These are phyloP conservation scores for Phytomonas francai DNA, from an alignment of 208 protist genomes.

Conservation along the genomic window DNA sequence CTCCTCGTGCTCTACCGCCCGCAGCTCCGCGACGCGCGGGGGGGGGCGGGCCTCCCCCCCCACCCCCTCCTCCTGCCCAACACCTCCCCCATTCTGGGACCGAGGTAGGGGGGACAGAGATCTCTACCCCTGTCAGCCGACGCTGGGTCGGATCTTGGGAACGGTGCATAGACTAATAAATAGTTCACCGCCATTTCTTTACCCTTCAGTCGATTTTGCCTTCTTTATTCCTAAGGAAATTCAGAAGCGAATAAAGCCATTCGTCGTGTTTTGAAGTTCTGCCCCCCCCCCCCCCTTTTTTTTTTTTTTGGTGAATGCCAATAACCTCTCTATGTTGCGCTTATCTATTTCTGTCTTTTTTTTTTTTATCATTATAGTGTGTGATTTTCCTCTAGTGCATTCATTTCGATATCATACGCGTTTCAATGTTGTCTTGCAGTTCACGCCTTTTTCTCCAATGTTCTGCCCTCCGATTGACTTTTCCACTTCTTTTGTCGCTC, in stretches of 20 bases:
- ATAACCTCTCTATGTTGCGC: not conserved
- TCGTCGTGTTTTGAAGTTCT: not conserved
- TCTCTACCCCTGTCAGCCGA: too few species aligned
- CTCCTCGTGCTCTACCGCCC: slow-evolving; percentile 66
- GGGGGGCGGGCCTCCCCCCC: slow-evolving; percentile 11
- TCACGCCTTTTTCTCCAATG: not conserved
- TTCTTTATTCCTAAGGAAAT: not conserved
- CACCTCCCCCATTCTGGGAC: slow-evolving; percentile 17
- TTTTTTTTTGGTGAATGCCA: not conserved
- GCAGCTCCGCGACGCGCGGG: slow-evolving; percentile 26
- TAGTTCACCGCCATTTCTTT: not conserved
- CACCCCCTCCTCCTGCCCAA: slow-evolving; percentile 15
- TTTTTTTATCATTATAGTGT: not conserved
- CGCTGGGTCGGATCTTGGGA: too few species aligned
- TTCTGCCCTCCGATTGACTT: not conserved
- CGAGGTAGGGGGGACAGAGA: not conserved
- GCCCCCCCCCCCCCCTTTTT: too few species aligned
- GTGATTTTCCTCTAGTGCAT: not conserved
- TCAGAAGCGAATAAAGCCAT: not conserved
- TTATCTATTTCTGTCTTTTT: not conserved
- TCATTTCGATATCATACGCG: not conserved
- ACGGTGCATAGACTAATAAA: not conserved
- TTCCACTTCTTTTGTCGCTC: not conserved
- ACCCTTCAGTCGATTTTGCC: not conserved
- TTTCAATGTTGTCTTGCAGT: not conserved